Evolutionary conservation across 352 stramenopile genomes (phyloP), one percentile per base, ranked within the genome.

Genomic region (Globisporangium alternatum): DNA sequence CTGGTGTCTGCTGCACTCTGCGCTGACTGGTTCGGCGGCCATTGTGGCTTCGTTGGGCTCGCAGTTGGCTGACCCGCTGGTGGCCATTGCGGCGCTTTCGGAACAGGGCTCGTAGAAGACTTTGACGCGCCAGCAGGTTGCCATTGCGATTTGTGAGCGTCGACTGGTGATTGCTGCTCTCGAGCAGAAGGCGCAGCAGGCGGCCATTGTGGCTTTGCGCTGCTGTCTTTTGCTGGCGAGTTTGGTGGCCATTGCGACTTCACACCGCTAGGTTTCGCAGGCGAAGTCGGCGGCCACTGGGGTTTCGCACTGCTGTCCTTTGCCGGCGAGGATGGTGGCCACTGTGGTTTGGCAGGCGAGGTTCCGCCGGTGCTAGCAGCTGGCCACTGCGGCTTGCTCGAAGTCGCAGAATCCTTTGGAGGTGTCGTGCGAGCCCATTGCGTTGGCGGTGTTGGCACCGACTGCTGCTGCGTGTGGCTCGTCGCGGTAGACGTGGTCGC

Each of bases 351-450:
- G 12, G 25, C 21, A 21, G 62, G 52, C 9, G 62, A 57, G 12
- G 5, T 44, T 45, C 41, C 49, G 0, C 62, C 21, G 0, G 52
- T 30, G 28, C 35, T 57, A 25, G 68, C 54, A 43, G 77, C 73
- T 6, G 81, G 72, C 79, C 81, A 89, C 43, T 88, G 76, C 3
- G 81, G 69, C 56, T 87, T 90, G 22, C 75, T 78, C 1, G 70
- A 72, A 65, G 37, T 22, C 15, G 45, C 19, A 1, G 64, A 49
- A 37, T 79, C 65, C n/a, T 72, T 68, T 9, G 63, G 63, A 1
- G 63, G 44, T 7, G 63, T 64, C 49, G 55, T 54, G 55, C 21
- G 56, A 12, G 45, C n/a, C 55, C 55, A 64, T 19, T 56, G 58
- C 2, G 43, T 35, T 7, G 43, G 55, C 30, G 55, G 37, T 17